phyloP scores from a whole-genome alignment of 768 basidiomycete genomes.

The Termitomyces sp. region DNA sequence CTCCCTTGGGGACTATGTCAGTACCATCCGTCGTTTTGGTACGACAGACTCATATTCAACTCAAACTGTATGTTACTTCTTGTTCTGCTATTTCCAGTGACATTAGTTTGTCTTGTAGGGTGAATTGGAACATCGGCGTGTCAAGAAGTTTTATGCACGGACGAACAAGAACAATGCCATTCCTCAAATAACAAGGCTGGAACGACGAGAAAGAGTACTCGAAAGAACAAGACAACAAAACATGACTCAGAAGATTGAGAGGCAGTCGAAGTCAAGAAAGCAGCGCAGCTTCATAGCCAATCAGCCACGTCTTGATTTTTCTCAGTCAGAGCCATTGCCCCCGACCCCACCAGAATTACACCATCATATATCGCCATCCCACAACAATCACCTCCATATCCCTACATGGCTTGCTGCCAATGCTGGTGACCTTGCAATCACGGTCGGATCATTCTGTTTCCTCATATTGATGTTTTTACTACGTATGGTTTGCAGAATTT shows the following conservation, averaged over 20 bases:
- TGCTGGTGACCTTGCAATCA: neutral
- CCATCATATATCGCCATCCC: neutral
- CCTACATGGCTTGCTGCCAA: neutral
- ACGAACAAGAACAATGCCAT: constrained; percentile 29
- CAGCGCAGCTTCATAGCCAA: neutral
- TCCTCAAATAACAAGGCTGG: neutral
- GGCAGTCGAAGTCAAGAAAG: too few relatives aligned
- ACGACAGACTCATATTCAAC: constrained; percentile 36
- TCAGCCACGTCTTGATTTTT: neutral
- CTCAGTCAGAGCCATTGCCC: neutral
- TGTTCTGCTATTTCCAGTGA: too few relatives aligned
- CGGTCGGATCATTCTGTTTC: neutral
- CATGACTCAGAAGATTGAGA: constrained; percentile 17
- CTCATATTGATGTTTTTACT: too few relatives aligned
- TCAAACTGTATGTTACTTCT: constrained; percentile 25
- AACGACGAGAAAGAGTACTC: neutral
- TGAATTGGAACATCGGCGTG: constrained; percentile 33
- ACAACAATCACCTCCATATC: neutral
- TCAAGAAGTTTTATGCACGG: constrained; percentile 31
- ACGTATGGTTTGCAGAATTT: neutral
- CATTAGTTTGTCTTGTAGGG: constrained; percentile 20
- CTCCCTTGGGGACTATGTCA: constrained; percentile 10
- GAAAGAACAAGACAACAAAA: neutral
- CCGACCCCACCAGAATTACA: neutral
- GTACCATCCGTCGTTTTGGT: constrained; percentile 18